Evolutionary conservation across 2,329 filamentous ascomycete species (phyloP).

Genomic region (Raffaelea arxii): DNA sequence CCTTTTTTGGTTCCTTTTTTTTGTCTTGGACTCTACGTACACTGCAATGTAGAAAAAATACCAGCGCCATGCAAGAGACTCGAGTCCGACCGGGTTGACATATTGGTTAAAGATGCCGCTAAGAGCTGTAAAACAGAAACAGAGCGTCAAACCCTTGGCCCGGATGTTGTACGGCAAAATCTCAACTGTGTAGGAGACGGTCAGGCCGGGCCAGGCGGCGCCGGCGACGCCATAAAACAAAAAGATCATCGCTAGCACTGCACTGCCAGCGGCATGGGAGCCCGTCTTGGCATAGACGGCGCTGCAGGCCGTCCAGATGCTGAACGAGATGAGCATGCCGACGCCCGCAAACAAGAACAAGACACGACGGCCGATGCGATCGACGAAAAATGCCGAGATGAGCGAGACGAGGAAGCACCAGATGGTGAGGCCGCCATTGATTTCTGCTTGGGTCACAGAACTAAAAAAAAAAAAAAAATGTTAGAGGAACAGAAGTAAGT

Average conservation of each 20-base stretch:
- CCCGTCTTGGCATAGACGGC: slow-evolving; percentile 6
- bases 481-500: background rate
- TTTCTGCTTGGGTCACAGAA: slow-evolving; percentile 14
- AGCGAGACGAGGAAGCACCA: slow-evolving; percentile 15
- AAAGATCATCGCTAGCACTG: slow-evolving; percentile 22
- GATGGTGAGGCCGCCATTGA: slow-evolving; percentile 11
- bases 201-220: slow-evolving; percentile 29
- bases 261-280: slow-evolving; percentile 15
- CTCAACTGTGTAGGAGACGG: slow-evolving; percentile 33
- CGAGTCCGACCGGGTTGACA: slow-evolving; percentile 28
- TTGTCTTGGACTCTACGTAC: slow-evolving; percentile 11
- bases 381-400: slow-evolving; percentile 18
- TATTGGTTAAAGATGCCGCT: slow-evolving; percentile 26
- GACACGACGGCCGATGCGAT: slow-evolving; percentile 17
- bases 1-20: no score
- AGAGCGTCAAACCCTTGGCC: slow-evolving; percentile 20
- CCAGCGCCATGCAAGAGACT: slow-evolving; percentile 25
- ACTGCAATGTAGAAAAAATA: slow-evolving; percentile 26
- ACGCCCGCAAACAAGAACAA: slow-evolving; percentile 13
- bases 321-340: slow-evolving; percentile 19
- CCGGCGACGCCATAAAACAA: slow-evolving; percentile 26
- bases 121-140: slow-evolving; percentile 16
- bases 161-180: slow-evolving; percentile 30
- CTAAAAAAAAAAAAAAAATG: background rate
- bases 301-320: slow-evolving; percentile 15